Evolutionary conservation across 75 land plant species (phyloP).

Genomic region (Pinus taeda): DNA sequence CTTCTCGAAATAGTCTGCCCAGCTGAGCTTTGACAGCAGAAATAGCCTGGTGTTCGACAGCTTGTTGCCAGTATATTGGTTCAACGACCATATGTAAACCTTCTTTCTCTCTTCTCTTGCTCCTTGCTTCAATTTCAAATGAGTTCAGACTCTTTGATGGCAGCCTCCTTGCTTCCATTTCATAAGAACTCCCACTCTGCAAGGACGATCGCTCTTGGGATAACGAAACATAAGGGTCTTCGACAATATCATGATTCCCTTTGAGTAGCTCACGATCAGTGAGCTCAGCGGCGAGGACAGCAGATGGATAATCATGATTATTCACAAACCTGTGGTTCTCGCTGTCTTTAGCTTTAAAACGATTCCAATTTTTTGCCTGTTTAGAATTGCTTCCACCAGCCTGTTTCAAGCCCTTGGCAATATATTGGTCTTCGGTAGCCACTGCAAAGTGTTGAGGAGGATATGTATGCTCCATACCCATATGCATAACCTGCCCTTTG

Average conservation of each 20-base stretch:
- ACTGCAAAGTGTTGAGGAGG: background rate
- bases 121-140: constrained; percentile 1
- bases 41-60: constrained; percentile 47
- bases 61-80: constrained; percentile 31
- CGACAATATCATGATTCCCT: constrained; percentile 8
- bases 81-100: constrained; percentile 19
- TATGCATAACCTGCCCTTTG: background rate
- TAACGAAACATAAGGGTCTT: constrained; percentile 32
- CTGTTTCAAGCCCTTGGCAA: background rate
- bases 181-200: constrained; percentile 10
- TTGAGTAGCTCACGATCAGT: constrained; percentile 14
- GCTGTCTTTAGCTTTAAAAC: constrained; percentile 26
- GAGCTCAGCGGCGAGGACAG: constrained; percentile 19
- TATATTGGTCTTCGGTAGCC: background rate
- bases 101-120: constrained; percentile 1
- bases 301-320: constrained; percentile 30
- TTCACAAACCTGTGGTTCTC: constrained; percentile 29
- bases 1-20: constrained; percentile 34
- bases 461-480: constrained; percentile 1
- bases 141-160: background rate
- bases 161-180: constrained; percentile 9
- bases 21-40: constrained; percentile 41
- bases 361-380: constrained; percentile 21
- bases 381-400: constrained; percentile 56
- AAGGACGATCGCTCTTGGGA: constrained; percentile 16